phyloP scores from a whole-genome alignment of 1,284 basidiomycete species.

The Puccinia brachypodii region DNA sequence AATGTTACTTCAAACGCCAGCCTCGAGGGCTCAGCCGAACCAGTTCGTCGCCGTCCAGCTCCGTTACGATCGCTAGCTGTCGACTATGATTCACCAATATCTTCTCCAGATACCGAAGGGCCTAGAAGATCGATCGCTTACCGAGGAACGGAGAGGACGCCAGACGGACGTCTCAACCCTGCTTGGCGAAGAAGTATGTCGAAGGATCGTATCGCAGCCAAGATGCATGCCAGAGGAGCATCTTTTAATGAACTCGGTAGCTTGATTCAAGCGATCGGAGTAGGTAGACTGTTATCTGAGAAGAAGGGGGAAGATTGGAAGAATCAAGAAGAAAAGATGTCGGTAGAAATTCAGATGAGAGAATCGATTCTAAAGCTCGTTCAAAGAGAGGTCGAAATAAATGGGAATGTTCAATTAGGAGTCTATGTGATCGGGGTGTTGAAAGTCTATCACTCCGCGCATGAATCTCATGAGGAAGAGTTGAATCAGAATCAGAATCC shows the following conservation, averaged over 20 bases:
- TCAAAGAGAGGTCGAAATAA: constrained; percentile 16
- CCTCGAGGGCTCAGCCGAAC: constrained; percentile 19
- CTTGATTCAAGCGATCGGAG: constrained; percentile 34
- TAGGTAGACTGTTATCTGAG: constrained; percentile 5
- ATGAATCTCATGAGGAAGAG: constrained; percentile 21
- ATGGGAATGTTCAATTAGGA: constrained; percentile 37
- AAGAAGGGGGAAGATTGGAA: constrained; percentile 30
- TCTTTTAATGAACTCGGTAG: constrained; percentile 31
- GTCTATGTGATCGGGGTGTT: constrained; percentile 27
- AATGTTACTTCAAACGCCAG: constrained; percentile 3
- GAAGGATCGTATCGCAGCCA: constrained; percentile 27
- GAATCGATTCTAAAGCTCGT: constrained; percentile 36
- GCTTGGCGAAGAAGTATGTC: constrained; percentile 37
- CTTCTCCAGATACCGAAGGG: constrained; percentile 29
- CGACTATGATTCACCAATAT: constrained; percentile 31
- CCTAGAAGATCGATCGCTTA: not conserved
- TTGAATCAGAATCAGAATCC: not conserved
- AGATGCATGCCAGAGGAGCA: constrained; percentile 37
- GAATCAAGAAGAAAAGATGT: constrained; percentile 22
- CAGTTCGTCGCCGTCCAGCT: constrained; percentile 24
- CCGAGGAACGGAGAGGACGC: constrained; percentile 10
- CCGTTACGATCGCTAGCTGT: constrained; percentile 10
- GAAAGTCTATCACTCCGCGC: constrained; percentile 17
- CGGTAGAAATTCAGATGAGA: constrained; percentile 35
- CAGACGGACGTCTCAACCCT: constrained; percentile 10